These are phyloP conservation scores for Plectosphaerella cucumerina DNA, from an alignment of 2,329 filamentous ascomycete species.

Conservation along the genomic window DNA sequence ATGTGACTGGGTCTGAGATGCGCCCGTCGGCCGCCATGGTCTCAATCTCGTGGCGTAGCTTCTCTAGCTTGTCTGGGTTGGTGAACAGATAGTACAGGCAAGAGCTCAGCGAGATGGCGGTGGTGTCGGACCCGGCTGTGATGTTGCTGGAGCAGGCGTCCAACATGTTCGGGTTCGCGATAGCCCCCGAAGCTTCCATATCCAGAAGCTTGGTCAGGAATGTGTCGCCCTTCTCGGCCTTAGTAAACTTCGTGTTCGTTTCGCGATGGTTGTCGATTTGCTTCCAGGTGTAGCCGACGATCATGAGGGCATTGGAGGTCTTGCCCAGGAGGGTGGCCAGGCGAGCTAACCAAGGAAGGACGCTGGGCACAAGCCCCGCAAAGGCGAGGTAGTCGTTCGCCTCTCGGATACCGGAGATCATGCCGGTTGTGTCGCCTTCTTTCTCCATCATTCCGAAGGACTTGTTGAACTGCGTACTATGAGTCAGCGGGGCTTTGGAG, in stretches of 20 bases:
- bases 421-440: conserved; percentile 37
- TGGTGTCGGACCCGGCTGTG: conserved; percentile 30
- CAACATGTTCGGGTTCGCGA: conserved; percentile 25
- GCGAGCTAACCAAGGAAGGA: too few species aligned
- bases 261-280: neutral
- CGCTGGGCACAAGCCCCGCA: conserved; percentile 14
- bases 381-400: conserved; percentile 1
- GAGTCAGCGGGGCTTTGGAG: too few species aligned
- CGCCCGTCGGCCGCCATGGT: conserved; percentile 9
- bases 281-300: neutral
- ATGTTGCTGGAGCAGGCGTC: conserved; percentile 14
- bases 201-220: conserved; percentile 17
- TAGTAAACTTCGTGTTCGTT: neutral
- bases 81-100: conserved; percentile 23
- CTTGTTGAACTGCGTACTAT: conserved; percentile 14
- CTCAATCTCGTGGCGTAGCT: conserved; percentile 33
- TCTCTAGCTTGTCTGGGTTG: conserved; percentile 20
- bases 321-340: too few species aligned
- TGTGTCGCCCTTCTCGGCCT: conserved; percentile 4
- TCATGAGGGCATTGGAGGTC: too few species aligned
- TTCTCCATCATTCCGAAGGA: conserved; percentile 39
- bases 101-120: conserved; percentile 24
- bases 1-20: conserved; percentile 13
- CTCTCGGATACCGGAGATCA: conserved; percentile 26
- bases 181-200: conserved; percentile 32